These are phyloP conservation scores for Boechera stricta DNA, from an alignment of 345 rosid species.

Conservation along the genomic window DNA sequence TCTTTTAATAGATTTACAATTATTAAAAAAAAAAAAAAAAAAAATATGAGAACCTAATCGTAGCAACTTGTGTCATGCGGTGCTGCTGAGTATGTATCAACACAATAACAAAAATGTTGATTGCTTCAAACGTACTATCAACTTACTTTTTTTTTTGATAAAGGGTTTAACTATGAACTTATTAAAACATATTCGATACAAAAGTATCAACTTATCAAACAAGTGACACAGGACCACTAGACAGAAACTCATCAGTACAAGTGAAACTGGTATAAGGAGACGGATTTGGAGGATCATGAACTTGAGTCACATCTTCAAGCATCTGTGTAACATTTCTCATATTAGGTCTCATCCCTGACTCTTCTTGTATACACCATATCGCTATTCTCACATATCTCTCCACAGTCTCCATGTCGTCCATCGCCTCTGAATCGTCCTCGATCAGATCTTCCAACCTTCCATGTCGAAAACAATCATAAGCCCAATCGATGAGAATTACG, in stretches of 20 bases:
- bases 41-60: too few species aligned
- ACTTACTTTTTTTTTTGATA: too few species aligned
- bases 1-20: too few species aligned
- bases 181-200: not conserved
- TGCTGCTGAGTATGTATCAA: not conserved
- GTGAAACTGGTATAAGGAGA: conserved; percentile 17
- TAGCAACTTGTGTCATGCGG: not conserved
- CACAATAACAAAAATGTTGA: not conserved
- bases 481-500: conserved; percentile 51
- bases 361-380: conserved; percentile 69
- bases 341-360: conserved; percentile 52
- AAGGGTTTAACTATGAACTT: not conserved
- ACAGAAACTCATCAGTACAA: conserved; percentile 1
- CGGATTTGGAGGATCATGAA: conserved; percentile 44
- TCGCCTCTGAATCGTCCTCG: conserved; percentile 51
- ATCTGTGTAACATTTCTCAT: conserved; percentile 54
- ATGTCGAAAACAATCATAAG: conserved; percentile 50
- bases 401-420: conserved; percentile 45
- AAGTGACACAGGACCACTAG: not conserved
- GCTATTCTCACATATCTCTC: conserved; percentile 55
- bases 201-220: conserved; percentile 13
- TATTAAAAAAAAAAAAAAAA: too few species aligned
- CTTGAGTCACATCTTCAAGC: conserved; percentile 51
- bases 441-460: conserved; percentile 42
- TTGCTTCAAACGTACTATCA: not conserved